Base-by-base conservation (phyloP, 306 rosid genomes). In the Aeschynomene evenia region DNA sequence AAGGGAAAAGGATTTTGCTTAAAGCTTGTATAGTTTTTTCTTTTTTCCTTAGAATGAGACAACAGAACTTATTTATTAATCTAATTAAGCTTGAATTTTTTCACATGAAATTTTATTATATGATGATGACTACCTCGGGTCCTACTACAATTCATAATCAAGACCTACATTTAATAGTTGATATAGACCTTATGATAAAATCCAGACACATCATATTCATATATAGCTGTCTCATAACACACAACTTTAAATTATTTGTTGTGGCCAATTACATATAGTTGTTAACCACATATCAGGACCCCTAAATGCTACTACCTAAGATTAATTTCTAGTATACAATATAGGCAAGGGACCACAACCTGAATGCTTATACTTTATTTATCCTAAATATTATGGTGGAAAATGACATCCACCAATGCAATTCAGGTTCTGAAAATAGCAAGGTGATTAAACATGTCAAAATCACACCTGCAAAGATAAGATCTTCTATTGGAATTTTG, bases 301-400 rank as follows among this genome's bases (percentile, higher is more conserved):
- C 54, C 60, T 54, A 56, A n/a, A 22, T 63, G 53, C 59, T 49
- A 26, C 33, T 3, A 19, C 18, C 40, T 11, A 43, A 14, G 49
- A 52, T 40, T 34, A 51, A 71, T 31, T n/a, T 19, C 52, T 29
- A 21, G 34, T 7, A 23, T 11, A 60, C 18, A 55, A 56, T 8
- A 18, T 33, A 34, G 67, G 66, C 39, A 1, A 60, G 68, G 83
- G 83, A 61, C 83, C 79, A 79, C 83, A 69, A 53, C 62, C n/a
- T 68, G 62, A 53, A 43, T 61, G 55, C 31, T 36, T 22, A 29
- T 26, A 10, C 58, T 43, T 36, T 13, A 49, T 43, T 36, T 13
- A 49, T 61, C 71, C 55, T 7, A 34, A 43, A 73, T 16, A 20
- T 15, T 39, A 33, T 21, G 21, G 14, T 52, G 49, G 50, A 61